Evolutionary conservation across 306 rosid species (phyloP).

Genomic region (Fagus sylvatica): DNA sequence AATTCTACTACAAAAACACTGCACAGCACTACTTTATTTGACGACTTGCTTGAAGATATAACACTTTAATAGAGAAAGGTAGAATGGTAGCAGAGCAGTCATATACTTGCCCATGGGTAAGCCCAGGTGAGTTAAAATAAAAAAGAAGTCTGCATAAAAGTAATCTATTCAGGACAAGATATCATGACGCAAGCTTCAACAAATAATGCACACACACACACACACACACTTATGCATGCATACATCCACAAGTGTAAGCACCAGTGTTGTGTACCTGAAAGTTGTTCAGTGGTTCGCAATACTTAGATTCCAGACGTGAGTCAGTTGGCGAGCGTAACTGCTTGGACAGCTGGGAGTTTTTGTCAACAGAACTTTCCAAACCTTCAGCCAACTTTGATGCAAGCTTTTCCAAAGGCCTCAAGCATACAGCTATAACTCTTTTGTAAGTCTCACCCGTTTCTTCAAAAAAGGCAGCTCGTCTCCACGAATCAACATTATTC

Average conservation of each 20-base stretch:
- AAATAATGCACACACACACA: not conserved
- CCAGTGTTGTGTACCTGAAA: conserved; percentile 57
- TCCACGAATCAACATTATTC: conserved; percentile 89
- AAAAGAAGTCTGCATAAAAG: not conserved
- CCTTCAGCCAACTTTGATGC: conserved; percentile 62
- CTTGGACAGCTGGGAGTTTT: conserved; percentile 53
- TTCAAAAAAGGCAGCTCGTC: conserved; percentile 96
- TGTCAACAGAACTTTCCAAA: conserved; percentile 56
- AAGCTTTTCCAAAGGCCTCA: conserved; percentile 82
- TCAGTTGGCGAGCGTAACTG: conserved; percentile 76
- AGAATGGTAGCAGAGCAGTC: not conserved
- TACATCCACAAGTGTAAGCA: not conserved
- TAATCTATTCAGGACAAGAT: not conserved
- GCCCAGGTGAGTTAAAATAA: not conserved
- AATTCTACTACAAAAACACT: not conserved
- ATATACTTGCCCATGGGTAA: not conserved
- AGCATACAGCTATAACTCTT: conserved; percentile 75
- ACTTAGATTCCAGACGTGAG: conserved; percentile 46
- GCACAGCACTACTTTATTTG: not conserved
- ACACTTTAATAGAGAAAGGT: not conserved
- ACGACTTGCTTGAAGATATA: not conserved
- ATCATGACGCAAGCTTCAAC: not conserved
- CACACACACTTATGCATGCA: not conserved
- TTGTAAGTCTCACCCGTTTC: conserved; percentile 92
- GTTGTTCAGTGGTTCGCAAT: conserved; percentile 54